A percentile compares a stretch with the other conserved stretches of the same genome.
Evolutionary conservation across 306 rosid genomes (phyloP).

Genomic region (Vigna angularis): DNA sequence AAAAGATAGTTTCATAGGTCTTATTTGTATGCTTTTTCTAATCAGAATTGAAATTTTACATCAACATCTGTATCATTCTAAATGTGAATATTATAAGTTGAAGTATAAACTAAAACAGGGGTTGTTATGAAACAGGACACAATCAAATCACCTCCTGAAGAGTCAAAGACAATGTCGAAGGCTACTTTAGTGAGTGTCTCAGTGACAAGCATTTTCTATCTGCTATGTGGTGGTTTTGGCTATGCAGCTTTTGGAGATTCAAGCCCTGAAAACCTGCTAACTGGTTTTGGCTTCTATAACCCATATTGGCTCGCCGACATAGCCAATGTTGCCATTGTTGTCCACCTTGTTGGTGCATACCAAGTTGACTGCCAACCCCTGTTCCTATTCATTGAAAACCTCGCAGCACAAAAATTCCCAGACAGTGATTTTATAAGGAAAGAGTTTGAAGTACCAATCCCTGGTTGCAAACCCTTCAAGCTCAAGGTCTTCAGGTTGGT

Average conservation of each 20-base stretch:
- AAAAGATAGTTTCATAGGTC: too few species aligned
- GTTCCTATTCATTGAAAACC: slow-evolving; percentile 39
- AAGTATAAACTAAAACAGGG: neutral
- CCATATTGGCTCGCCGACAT: too few species aligned
- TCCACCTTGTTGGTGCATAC: too few species aligned
- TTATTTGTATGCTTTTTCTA: too few species aligned
- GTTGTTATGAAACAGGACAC: slow-evolving; percentile 50
- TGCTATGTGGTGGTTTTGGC: too few species aligned
- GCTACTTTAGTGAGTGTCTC: slow-evolving; percentile 10
- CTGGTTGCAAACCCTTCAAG: slow-evolving; percentile 25
- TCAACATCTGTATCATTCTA: too few species aligned
- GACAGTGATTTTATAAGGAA: slow-evolving; percentile 34
- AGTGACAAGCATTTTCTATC: too few species aligned
- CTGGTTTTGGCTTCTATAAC: too few species aligned
- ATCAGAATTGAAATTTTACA: too few species aligned
- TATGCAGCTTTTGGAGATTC: too few species aligned
- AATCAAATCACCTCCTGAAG: slow-evolving; percentile 51
- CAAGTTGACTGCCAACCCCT: slow-evolving; percentile 46
- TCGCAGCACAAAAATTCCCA: slow-evolving; percentile 29
- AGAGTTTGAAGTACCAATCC: slow-evolving; percentile 29
- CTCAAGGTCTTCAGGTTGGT: slow-evolving; percentile 49
- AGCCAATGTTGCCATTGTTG: too few species aligned
- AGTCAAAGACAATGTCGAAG: slow-evolving; percentile 49
- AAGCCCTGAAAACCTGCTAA: too few species aligned
- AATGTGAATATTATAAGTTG: neutral